These are phyloP conservation scores for Huntiella abstrusa DNA, from an alignment of 2,329 filamentous ascomycete genomes.

Conservation along the genomic window DNA sequence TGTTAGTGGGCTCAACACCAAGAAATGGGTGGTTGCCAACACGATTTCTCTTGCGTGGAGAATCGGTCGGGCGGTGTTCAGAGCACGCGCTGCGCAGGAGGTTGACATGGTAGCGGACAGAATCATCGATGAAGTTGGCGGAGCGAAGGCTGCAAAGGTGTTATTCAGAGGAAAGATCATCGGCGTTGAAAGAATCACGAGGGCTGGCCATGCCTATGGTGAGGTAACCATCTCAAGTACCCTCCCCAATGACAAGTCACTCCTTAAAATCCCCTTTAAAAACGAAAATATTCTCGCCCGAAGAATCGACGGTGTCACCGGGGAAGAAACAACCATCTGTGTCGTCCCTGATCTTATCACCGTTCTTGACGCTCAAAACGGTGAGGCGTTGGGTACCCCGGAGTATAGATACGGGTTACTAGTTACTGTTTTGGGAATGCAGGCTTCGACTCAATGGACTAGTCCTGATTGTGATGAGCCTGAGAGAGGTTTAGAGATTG, in stretches of 20 bases:
- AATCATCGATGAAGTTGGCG: slow-evolving; percentile 40
- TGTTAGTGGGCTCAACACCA: slow-evolving; percentile 29
- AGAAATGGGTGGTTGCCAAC: slow-evolving; percentile 31
- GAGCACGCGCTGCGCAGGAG: slow-evolving; percentile 17
- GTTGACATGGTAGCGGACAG: slow-evolving; percentile 35
- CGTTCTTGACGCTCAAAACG: slow-evolving; percentile 36
- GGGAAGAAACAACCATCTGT: slow-evolving; percentile 23
- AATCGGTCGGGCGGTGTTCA: slow-evolving; percentile 30
- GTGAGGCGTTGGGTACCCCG: slow-evolving; percentile 35
- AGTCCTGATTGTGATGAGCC: slow-evolving; percentile 16
- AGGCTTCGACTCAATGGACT: slow-evolving; percentile 27
- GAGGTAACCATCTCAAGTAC: slow-evolving; percentile 29
- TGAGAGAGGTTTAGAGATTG: slow-evolving; percentile 28
- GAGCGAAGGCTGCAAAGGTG: slow-evolving; percentile 30
- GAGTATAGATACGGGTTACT: slow-evolving; percentile 36
- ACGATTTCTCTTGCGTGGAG: slow-evolving; percentile 35
- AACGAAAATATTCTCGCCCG: slow-evolving; percentile 53
- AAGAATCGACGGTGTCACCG: slow-evolving; percentile 13
- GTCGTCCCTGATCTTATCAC: slow-evolving; percentile 38
- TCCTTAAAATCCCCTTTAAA: slow-evolving; percentile 49
- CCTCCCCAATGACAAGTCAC: slow-evolving; percentile 24
- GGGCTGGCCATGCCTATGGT: slow-evolving; percentile 39
- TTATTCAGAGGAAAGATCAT: slow-evolving; percentile 48
- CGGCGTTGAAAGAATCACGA: slow-evolving; percentile 35
- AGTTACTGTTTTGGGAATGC: slow-evolving; percentile 29